A percentile compares a stretch with the other conserved stretches of the same genome.
Conservation (phyloP, 2,329 filamentous ascomycete species). For the Aspergillus caelatus region DNA sequence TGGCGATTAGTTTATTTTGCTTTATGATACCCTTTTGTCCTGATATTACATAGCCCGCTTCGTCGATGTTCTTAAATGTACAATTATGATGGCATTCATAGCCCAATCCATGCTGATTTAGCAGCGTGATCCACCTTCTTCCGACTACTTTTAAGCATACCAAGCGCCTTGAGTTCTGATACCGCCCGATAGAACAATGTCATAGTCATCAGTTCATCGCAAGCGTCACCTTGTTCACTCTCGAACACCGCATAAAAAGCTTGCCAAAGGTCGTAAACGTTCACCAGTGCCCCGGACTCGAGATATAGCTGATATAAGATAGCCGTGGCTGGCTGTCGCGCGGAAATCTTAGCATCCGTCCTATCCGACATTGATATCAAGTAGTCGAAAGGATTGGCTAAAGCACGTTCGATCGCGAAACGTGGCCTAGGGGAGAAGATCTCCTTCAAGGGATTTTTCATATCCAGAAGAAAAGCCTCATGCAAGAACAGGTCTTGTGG, state of each 20-base stretch:
- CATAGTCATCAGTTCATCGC: constrained; percentile 48
- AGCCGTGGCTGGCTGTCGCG: constrained; percentile 60
- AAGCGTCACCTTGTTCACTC: constrained; percentile 33
- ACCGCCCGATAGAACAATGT: constrained; percentile 82
- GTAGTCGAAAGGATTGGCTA: constrained; percentile 63
- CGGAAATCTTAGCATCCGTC: constrained; percentile 42
- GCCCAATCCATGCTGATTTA: constrained; percentile 78
- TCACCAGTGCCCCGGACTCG: constrained; percentile 64
- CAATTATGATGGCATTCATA: constrained; percentile 29
- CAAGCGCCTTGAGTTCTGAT: constrained; percentile 81
- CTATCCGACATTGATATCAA: constrained; percentile 53
- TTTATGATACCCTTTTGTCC: constrained; percentile 36
- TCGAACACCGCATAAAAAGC: constrained; percentile 60
- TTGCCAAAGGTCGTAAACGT: constrained; percentile 63
- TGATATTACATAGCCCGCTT: constrained; percentile 16
- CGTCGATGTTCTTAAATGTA: constrained; percentile 8
- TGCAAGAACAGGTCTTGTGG: constrained; percentile 56
- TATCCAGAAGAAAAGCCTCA: constrained; percentile 62
- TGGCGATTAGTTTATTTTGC: constrained; percentile 16
- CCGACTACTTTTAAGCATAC: constrained; percentile 84
- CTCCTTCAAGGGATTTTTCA: constrained; percentile 59
- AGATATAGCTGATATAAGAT: constrained; percentile 66
- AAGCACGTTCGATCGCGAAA: constrained; percentile 61
- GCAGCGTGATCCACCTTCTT: constrained; percentile 92
- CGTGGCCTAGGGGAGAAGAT: constrained; percentile 62